A percentile compares a stretch with the other conserved stretches of the same genome.
Conservation (phyloP, 495 filamentous ascomycete species). For the Acidiella bohemica region DNA sequence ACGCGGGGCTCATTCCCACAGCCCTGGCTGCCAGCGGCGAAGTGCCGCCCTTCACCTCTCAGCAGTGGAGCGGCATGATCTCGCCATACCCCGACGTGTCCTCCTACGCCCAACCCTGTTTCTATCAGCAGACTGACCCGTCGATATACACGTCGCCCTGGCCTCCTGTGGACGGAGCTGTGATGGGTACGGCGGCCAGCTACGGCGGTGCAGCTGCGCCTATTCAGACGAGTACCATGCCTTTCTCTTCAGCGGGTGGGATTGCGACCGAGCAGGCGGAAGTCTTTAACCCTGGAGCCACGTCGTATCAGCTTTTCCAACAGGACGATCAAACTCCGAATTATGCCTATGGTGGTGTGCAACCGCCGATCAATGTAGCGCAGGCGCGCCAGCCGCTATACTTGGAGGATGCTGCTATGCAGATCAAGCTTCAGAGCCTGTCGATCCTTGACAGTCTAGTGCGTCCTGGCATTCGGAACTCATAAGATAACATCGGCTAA, state of each 20-base stretch:
- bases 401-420: constrained; percentile 38
- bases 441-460: constrained; percentile 64
- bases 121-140: constrained; percentile 8
- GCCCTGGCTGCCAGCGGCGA: too few relatives aligned
- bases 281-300: neutral
- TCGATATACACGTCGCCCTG: constrained; percentile 8
- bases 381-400: neutral
- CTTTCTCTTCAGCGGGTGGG: neutral
- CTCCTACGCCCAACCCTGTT: constrained; percentile 8
- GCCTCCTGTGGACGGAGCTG: neutral
- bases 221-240: neutral
- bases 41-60: too few relatives aligned
- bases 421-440: constrained; percentile 53
- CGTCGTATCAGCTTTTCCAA: neutral
- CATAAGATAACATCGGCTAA: neutral
- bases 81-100: constrained; percentile 5
- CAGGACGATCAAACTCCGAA: neutral
- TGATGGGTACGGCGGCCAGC: neutral
- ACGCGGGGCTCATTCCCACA: too few relatives aligned
- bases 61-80: neutral
- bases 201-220: neutral
- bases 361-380: neutral
- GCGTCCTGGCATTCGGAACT: constrained; percentile 19
- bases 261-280: neutral
- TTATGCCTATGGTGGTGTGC: constrained; percentile 1